Percentiles rank a stretch among this genome's conserved stretches.
These are phyloP conservation scores for Ceratobasidium sp. DNA, from an alignment of 1,284 basidiomycete species.

Conservation along the genomic window DNA sequence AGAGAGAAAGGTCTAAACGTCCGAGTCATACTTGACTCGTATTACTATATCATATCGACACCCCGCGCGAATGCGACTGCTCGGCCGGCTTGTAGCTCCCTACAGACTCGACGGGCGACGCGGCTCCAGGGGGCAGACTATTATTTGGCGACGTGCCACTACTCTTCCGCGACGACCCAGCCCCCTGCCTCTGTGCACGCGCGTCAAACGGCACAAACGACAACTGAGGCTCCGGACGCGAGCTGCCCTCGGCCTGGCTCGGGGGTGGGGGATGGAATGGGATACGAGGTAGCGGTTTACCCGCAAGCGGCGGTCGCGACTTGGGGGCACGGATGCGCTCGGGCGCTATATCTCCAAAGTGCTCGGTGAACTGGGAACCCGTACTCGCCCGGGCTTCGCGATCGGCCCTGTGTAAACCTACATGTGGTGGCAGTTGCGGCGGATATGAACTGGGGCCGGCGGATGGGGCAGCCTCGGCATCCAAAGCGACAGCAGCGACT, in stretches of 20 bases:
- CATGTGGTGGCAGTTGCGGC: not conserved
- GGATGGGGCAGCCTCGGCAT: not conserved
- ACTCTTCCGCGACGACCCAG: not conserved
- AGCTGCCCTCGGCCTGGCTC: not conserved
- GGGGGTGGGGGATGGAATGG: slow-evolving; percentile 7
- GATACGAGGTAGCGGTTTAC: slow-evolving; percentile 4
- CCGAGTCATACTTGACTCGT: not conserved
- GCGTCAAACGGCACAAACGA: slow-evolving; percentile 15
- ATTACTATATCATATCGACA: not conserved
- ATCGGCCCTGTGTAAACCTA: not conserved
- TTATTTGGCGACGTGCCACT: slow-evolving; percentile 7
- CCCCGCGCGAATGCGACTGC: not conserved
- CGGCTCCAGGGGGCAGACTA: slow-evolving; percentile 27
- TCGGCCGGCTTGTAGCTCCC: slow-evolving; percentile 21
- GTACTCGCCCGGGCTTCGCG: slow-evolving; percentile 22
- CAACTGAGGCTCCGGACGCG: not conserved
- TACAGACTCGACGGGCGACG: slow-evolving; percentile 17
- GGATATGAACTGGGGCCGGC: not conserved
- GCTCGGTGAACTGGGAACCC: slow-evolving; percentile 35
- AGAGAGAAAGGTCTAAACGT: not conserved
- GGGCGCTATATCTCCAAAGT: slow-evolving; percentile 10
- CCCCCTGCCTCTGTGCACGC: not conserved
- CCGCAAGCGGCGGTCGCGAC: not conserved
- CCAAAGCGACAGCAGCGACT: not conserved
- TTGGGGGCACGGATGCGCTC: not conserved